Percentiles rank a stretch among this genome's conserved stretches.
Conservation (phyloP, 2,329 filamentous ascomycete species). For the Phyllosticta capitalensis region DNA sequence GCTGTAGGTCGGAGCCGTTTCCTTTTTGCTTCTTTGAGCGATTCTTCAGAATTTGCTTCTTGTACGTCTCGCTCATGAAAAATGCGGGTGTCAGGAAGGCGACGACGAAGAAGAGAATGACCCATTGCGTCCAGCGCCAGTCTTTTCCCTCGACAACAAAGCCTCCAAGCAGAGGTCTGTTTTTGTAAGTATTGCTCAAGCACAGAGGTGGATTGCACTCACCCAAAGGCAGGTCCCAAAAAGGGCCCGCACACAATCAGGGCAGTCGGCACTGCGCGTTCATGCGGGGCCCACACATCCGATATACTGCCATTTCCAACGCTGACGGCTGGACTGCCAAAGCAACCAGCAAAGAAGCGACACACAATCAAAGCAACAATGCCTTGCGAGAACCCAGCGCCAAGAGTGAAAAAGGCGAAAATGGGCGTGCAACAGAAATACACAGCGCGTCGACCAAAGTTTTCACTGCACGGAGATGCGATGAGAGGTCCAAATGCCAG, state of each 20-base stretch:
- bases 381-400: conserved; percentile 44
- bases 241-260: conserved; percentile 29
- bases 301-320: conserved; percentile 30
- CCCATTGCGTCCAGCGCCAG: conserved; percentile 34
- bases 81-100: conserved; percentile 26
- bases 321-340: conserved; percentile 24
- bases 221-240: conserved; percentile 26
- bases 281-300: conserved; percentile 25
- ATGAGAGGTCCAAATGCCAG: conserved; percentile 64
- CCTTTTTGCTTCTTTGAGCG: conserved; percentile 23
- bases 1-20: conserved; percentile 16
- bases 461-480: conserved; percentile 65
- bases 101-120: conserved; percentile 30
- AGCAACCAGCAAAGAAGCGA: conserved; percentile 40
- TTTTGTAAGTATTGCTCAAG: not conserved
- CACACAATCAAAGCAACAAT: conserved; percentile 61
- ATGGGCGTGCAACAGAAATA: conserved; percentile 57
- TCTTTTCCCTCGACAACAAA: conserved; percentile 27
- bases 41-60: conserved; percentile 34
- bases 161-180: conserved; percentile 31
- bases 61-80: conserved; percentile 44
- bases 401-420: conserved; percentile 44
- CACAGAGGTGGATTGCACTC: conserved; percentile 10
- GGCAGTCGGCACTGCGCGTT: conserved; percentile 21
- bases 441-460: conserved; percentile 59